Evolutionary conservation across 257 asterid genomes (phyloP).

Genomic region (Plantago elongata): DNA sequence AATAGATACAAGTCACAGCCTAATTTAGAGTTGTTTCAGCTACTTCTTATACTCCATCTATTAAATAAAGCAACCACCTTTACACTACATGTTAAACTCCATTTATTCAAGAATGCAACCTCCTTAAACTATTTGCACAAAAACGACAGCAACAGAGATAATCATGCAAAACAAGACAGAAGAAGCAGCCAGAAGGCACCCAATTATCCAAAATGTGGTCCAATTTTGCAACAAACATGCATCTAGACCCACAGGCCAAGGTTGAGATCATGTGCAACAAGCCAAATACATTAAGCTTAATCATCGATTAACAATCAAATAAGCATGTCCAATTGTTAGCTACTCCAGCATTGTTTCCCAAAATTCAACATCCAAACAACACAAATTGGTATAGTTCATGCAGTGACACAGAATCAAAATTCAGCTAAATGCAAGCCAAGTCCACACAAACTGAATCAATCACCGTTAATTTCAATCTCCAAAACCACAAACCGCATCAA

Average conservation of each 20-base stretch:
- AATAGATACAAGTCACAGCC: slow-evolving; percentile 4
- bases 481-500: too few species aligned
- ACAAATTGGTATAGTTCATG: slow-evolving; percentile 3
- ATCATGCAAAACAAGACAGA: slow-evolving; percentile 6
- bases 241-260: slow-evolving; percentile 4
- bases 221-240: neutral
- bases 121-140: neutral
- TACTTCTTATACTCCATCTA: neutral
- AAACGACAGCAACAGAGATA: neutral
- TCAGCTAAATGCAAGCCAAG: neutral
- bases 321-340: slow-evolving; percentile 9
- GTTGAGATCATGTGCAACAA: slow-evolving; percentile 11
- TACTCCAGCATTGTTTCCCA: slow-evolving; percentile 3
- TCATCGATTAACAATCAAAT: slow-evolving; percentile 5
- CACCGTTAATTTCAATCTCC: too few species aligned
- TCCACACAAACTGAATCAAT: neutral
- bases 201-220: slow-evolving; percentile 2
- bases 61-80: neutral
- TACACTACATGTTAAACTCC: neutral
- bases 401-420: slow-evolving; percentile 13
- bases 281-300: neutral
- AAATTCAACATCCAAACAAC: neutral
- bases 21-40: neutral
- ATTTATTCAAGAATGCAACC: neutral
- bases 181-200: slow-evolving; percentile 1